Conservation (phyloP, 768 basidiomycete genomes). For the Trametopsis cervina region DNA sequence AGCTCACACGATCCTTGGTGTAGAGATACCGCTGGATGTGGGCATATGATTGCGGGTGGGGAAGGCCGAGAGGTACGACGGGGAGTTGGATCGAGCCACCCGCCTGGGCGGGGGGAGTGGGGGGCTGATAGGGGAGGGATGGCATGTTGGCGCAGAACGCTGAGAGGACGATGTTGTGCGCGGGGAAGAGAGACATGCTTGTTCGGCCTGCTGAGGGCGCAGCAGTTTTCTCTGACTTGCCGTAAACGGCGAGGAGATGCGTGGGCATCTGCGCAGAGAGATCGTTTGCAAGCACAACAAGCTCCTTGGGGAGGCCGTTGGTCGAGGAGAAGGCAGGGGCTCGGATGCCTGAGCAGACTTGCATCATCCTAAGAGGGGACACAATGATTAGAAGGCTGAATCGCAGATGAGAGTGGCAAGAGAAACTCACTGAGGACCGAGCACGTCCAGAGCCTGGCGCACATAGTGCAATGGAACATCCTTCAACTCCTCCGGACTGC, state of each 20-base stretch:
- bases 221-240: conserved; percentile 11
- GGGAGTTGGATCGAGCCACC: conserved; percentile 37
- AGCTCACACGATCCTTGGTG: conserved; percentile 48
- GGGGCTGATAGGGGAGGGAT: conserved; percentile 33
- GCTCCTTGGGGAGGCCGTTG: conserved; percentile 34
- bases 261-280: conserved; percentile 24
- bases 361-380: conserved; percentile 15
- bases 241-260: conserved; percentile 38
- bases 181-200: conserved; percentile 46
- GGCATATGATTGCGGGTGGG: conserved; percentile 63
- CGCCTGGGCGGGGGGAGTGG: conserved; percentile 8
- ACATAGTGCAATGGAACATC: conserved; percentile 60
- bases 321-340: conserved; percentile 31
- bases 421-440: conserved; percentile 37
- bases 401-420: background rate
- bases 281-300: conserved; percentile 34
- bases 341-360: conserved; percentile 25
- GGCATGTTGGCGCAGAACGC: conserved; percentile 54
- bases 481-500: conserved; percentile 40
- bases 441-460: conserved; percentile 39
- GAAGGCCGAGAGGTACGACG: conserved; percentile 62
- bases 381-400: background rate
- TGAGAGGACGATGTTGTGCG: conserved; percentile 57
- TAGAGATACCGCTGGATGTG: conserved; percentile 64
- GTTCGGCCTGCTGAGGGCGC: conserved; percentile 17